Base-by-base conservation (phyloP, 108 stramenopile genomes). In the Discostella pseudostelligera region DNA sequence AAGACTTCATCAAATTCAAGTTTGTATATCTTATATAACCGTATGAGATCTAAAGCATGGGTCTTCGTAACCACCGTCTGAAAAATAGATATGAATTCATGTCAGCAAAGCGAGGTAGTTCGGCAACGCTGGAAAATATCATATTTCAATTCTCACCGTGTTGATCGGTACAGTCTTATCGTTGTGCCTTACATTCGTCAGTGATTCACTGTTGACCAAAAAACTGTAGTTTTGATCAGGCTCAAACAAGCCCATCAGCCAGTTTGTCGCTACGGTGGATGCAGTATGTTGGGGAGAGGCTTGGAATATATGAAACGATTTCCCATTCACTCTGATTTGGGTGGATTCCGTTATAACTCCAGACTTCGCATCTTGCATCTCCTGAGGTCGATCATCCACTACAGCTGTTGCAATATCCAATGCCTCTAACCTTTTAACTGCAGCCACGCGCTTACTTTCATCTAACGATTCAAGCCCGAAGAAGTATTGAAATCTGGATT, bases 281-380 rank as follows among this genome's bases (percentile, higher is more conserved):
- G 48, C 72, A 28, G 55, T 73, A 50, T 62, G 44, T 24, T 66
- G 72, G 11, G 65, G 57, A 17, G 58, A 60, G 39, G 67, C 72
- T 54, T 67, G 58, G 8, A 73, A 68, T 3, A 73, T 73, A 43
- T 69, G 72, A 40, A 59, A 73, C 14, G 69, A 61, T 62, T 70
- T 70, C 29, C 53, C 61, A 24, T 42, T 58, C 8, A 68, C 56
- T 25, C 19, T 24, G 20, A 63, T 11, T 19, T 35, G 62, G 1
- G 49, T 44, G 48, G 35, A 36, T 48, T 20, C 61, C 7, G 5
- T 37, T 39, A 22, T n/a, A 29, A 54, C 53, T 54, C 58, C 56
- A 44, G 1, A 56, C 63, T 1, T 48, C 63, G 64, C 64, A 70
- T 40, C 26, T 56, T 21, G 5, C 36, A 55, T 76, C 74, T 12